Evolutionary conservation across 768 basidiomycete genomes (phyloP).

Genomic region (Rhizopogon vinicolor): DNA sequence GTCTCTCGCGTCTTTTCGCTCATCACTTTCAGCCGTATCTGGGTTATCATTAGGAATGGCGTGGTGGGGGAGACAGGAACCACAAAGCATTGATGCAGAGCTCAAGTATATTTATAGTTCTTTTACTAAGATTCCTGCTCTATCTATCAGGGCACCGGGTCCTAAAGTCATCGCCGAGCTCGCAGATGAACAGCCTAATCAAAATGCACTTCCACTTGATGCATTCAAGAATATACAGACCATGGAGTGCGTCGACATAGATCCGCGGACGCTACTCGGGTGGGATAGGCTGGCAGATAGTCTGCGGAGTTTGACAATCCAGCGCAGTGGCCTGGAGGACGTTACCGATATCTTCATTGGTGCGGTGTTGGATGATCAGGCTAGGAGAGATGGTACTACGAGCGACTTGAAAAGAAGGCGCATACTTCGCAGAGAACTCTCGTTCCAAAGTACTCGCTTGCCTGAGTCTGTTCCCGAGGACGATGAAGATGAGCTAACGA

Average conservation of each 20-base stretch:
- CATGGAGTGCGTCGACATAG: slow-evolving; percentile 73
- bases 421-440: slow-evolving; percentile 40
- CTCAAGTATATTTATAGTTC: slow-evolving; percentile 86
- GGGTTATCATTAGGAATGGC: slow-evolving; percentile 64
- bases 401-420: slow-evolving; percentile 42
- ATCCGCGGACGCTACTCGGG: slow-evolving; percentile 76
- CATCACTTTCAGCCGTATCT: slow-evolving; percentile 74
- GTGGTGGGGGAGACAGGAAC: slow-evolving; percentile 67
- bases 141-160: slow-evolving; percentile 61
- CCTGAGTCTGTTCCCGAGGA: slow-evolving; percentile 58
- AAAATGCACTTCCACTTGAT: slow-evolving; percentile 76
- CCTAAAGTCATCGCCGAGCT: slow-evolving; percentile 66
- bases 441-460: slow-evolving; percentile 45
- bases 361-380: slow-evolving; percentile 72
- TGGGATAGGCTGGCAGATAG: slow-evolving; percentile 78
- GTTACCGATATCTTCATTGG: slow-evolving; percentile 72
- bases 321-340: slow-evolving; percentile 78
- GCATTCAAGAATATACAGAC: slow-evolving; percentile 81
- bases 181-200: slow-evolving; percentile 59
- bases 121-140: slow-evolving; percentile 86
- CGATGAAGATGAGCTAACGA: slow-evolving; percentile 26
- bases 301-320: slow-evolving; percentile 69
- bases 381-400: slow-evolving; percentile 52
- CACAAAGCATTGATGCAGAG: slow-evolving; percentile 60
- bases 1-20: slow-evolving; percentile 70